Base-by-base conservation (phyloP, 2,329 filamentous ascomycete species). In the Diaporthe sp. region DNA sequence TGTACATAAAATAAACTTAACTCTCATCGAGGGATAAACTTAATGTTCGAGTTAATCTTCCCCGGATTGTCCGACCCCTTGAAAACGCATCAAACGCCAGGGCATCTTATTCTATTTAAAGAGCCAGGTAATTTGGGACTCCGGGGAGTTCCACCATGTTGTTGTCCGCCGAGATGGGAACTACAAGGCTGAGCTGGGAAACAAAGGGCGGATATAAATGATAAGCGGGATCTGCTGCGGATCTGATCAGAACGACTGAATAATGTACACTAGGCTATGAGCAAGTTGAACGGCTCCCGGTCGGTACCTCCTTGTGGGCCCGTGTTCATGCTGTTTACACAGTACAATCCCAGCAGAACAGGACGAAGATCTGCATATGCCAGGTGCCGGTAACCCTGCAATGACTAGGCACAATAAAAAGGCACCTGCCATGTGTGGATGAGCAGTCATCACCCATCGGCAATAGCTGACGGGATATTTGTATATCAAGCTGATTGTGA, bases 201-300 rank as follows among this genome's bases (percentile, higher is more conserved):
- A 58, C 55, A 58, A 58, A 39, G 12, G 19, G 55, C 19, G 56
- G 15, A 30, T 12, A 17, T 39, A 27, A 42, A 61, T 42, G 19
- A 42, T 44, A 61, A 61, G 58, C 37, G 37, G 37, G 56, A 17
- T 42, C 35, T 61, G 13, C n/a, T 61, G 35, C 37, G 56, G 37
- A 44, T 22, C 58, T 61, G 37, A 42, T 61, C n/a, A 42, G n/a
- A 39, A 42, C 15, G 44, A 61, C 58, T 61, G 58, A 61, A 61
- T 61, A 61, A 42, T 61, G 37, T 19, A n/a, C n/a, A n/a, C n/a
- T n/a, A 17, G 39, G n/a, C 22, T 50, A 19, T 37, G 55, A 42
- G 15, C n/a, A 19, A 25, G 58, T 44, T 39, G n/a, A 19, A 39
- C 8, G 56, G 12, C 19, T n/a, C 35, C 13, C n/a, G 30, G 30